Evolutionary conservation across 1,284 basidiomycete species (phyloP).

Genomic region (Fomitopsis schrenkii): DNA sequence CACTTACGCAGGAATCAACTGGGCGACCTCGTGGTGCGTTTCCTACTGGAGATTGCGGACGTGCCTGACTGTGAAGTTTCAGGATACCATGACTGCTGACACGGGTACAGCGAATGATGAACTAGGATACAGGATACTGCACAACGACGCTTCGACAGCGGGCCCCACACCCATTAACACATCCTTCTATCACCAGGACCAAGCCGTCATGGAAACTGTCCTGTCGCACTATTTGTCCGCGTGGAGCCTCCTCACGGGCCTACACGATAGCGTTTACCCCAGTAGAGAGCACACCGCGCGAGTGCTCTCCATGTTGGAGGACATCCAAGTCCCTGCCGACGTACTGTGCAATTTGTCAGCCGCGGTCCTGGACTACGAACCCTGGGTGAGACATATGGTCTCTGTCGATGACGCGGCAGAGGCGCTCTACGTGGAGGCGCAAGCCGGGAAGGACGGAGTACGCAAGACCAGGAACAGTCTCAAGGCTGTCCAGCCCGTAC

Average conservation of each 20-base stretch:
- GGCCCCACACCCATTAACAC: neutral
- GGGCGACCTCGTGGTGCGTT: constrained; percentile 8
- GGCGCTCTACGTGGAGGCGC: constrained; percentile 21
- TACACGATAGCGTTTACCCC: neutral
- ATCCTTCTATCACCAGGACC: constrained; percentile 7
- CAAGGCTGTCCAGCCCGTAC: constrained; percentile 31
- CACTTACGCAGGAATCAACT: constrained; percentile 1
- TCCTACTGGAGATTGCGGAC: neutral
- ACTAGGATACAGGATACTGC: constrained; percentile 7
- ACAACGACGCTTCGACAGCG: neutral
- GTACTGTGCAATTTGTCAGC: constrained; percentile 18
- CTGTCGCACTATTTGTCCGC: neutral
- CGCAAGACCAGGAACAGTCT: constrained; percentile 57
- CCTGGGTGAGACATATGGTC: constrained; percentile 70
- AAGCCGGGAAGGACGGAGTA: constrained; percentile 27
- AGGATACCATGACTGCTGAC: constrained; percentile 4
- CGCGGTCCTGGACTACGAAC: constrained; percentile 67
- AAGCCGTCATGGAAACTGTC: neutral
- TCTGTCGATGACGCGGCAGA: constrained; percentile 57
- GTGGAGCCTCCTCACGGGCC: neutral
- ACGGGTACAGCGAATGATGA: constrained; percentile 3
- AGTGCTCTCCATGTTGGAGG: constrained; percentile 1
- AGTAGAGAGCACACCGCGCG: neutral
- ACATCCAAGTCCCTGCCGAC: constrained; percentile 3
- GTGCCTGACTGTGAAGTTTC: constrained; percentile 1